A percentile compares a stretch with the other conserved stretches of the same genome.
Evolutionary conservation across 179 eudicot genomes (phyloP).

Genomic region (Spinacia oleracea): DNA sequence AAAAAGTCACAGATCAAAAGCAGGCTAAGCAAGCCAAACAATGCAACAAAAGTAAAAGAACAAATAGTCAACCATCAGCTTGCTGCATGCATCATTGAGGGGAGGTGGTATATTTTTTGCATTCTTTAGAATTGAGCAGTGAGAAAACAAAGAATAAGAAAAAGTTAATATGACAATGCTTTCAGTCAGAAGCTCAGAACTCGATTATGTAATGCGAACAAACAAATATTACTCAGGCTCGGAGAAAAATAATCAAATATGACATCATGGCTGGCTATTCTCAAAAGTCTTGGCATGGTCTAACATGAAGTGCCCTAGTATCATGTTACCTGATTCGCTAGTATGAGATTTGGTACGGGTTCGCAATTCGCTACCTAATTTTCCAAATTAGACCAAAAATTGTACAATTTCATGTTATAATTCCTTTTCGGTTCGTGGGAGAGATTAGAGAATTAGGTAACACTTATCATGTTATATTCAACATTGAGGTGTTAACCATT

Average conservation of each 20-base stretch:
- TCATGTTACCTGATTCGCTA: no score
- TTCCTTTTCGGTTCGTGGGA: no score
- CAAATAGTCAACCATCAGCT: not conserved
- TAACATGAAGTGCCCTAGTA: not conserved
- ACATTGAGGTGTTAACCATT: not conserved
- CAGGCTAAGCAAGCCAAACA: not conserved
- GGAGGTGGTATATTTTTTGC: not conserved
- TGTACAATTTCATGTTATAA: no score
- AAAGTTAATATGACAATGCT: not conserved
- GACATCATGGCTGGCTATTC: not conserved
- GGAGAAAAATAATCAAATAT: not conserved
- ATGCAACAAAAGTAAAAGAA: not conserved
- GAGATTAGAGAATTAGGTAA: no score
- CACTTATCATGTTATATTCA: not conserved
- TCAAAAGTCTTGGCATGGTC: not conserved
- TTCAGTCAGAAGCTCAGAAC: not conserved
- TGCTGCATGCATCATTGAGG: not conserved
- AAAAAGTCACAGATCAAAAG: conserved; percentile 1
- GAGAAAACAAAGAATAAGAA: not conserved
- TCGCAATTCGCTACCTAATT: no score
- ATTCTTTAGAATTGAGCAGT: not conserved
- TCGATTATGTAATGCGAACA: not conserved
- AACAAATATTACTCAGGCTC: not conserved
- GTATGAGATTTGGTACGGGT: no score
- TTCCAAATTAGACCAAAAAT: no score